Evolutionary conservation across 192 early-diverging fungal species (phyloP).

Genomic region (Umbelopsis sp.): DNA sequence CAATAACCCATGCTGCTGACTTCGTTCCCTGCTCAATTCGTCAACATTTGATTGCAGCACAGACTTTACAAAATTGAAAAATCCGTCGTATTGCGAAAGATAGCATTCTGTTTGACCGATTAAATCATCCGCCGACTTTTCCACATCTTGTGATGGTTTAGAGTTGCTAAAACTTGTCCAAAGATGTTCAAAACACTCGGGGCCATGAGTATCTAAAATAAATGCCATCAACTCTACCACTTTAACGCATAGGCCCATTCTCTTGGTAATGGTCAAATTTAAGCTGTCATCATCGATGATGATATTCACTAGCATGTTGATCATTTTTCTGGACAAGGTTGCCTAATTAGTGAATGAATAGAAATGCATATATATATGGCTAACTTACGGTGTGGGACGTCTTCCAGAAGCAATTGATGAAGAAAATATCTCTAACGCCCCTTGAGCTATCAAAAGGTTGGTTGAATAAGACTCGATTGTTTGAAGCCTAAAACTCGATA

Average conservation of each 20-base stretch:
- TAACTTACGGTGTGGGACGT: not conserved
- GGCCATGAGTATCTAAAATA: conserved; percentile 2
- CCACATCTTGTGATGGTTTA: not conserved
- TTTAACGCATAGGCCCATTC: not conserved
- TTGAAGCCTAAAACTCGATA: too few species aligned
- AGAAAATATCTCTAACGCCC: not conserved
- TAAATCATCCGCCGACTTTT: not conserved
- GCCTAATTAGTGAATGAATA: not conserved
- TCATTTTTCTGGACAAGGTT: not conserved
- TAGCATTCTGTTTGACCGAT: not conserved
- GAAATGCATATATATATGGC: not conserved
- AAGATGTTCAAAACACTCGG: not conserved
- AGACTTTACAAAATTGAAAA: not conserved
- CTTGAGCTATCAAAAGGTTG: not conserved
- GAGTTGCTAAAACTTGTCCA: not conserved
- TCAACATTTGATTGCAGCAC: not conserved
- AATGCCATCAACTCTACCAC: not conserved
- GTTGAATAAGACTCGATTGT: too few species aligned
- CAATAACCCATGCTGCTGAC: conserved; percentile 1
- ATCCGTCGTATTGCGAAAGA: not conserved
- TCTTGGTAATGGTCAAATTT: not conserved
- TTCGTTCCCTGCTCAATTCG: not conserved
- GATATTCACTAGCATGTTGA: not conserved
- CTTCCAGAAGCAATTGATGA: conserved; percentile 7
- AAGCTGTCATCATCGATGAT: not conserved